Base-by-base conservation (phyloP, 2,329 filamentous ascomycete genomes). In the Trichoderma pleuroti region DNA sequence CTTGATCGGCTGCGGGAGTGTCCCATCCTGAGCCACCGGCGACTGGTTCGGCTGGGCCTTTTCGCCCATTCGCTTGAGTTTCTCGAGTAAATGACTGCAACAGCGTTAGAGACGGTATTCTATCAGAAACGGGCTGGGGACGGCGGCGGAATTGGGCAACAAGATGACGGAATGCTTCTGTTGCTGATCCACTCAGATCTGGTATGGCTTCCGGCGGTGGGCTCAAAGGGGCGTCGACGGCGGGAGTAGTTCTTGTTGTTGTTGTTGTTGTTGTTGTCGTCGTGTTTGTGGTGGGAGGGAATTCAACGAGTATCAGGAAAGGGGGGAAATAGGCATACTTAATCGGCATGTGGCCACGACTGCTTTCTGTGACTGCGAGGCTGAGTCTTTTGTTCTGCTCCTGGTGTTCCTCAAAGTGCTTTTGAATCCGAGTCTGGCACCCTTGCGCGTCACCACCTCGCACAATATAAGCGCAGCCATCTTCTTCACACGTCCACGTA, bases 401-500 rank as follows among this genome's bases (percentile, higher is more conserved):
- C 52, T 88, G 86, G 75, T 93, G 91, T 66, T 86, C 82, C 49
- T 83, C 73, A 49, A 90, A 86, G 76, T 93, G 91, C 61, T 86
- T 82, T 21, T 82, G 83, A 59, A 93, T 90, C 11, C 87, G 80
- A 5, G 83, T 80, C 71, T 87, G 85, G 28, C 87, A 87, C 0
- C 85, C 82, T 4, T 85, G 80, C 54, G 86, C 83, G 57, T 88
- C 86, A n/a, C 88, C 88, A 3, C 85, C 85, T 72, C 90, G 89
- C 12, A 93, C 88, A 52, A 90, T 84, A 74, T 89, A 89, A 46
- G 81, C 81, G 75, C 91, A 93, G 28, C 86, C 89, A 12, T 88
- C 86, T 72, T 91, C 84, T 5, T 86, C 85, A 75, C 91, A 93
- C 1, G 82, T 82, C 91, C 91, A 93, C 0, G 88, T 88, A 67